These are phyloP conservation scores for Tremella mesenterica DNA, from an alignment of 768 basidiomycete genomes.

Conservation along the genomic window DNA sequence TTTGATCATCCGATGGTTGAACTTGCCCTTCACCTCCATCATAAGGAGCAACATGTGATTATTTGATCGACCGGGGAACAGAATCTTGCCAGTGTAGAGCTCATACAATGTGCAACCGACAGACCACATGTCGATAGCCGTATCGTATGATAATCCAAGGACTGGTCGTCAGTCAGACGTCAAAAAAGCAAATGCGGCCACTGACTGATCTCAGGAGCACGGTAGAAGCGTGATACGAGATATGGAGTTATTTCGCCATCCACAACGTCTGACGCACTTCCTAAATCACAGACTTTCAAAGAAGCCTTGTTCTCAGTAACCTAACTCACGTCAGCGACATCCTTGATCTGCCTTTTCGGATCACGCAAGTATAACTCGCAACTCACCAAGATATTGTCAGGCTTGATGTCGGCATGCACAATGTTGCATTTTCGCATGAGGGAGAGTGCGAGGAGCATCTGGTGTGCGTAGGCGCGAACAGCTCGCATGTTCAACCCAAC, in stretches of 20 bases:
- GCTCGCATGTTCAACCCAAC: slow-evolving; percentile 92
- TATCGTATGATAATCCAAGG: slow-evolving; percentile 89
- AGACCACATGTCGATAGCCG: slow-evolving; percentile 90
- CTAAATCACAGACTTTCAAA: slow-evolving; percentile 89
- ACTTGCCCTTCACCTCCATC: slow-evolving; percentile 95
- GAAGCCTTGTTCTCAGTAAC: slow-evolving; percentile 91
- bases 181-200: slow-evolving; percentile 13
- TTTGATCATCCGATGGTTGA: slow-evolving; percentile 89
- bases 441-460: slow-evolving; percentile 80
- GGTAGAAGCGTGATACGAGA: slow-evolving; percentile 92
- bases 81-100: slow-evolving; percentile 84
- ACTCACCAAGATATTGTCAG: slow-evolving; percentile 87
- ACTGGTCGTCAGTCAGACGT: slow-evolving; percentile 50
- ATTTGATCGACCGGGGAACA: slow-evolving; percentile 92
- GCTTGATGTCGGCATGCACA: slow-evolving; percentile 98
- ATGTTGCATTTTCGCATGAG: slow-evolving; percentile 80
- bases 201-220: slow-evolving; percentile 96
- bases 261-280: slow-evolving; percentile 88
- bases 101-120: slow-evolving; percentile 81
- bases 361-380: neutral
- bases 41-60: slow-evolving; percentile 95
- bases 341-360: neutral
- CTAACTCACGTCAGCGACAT: slow-evolving; percentile 48
- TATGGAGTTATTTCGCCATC: slow-evolving; percentile 93
- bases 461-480: slow-evolving; percentile 97